Base-by-base conservation (phyloP, 805 yeast species). In the Metschnikowia kunwiensis region DNA sequence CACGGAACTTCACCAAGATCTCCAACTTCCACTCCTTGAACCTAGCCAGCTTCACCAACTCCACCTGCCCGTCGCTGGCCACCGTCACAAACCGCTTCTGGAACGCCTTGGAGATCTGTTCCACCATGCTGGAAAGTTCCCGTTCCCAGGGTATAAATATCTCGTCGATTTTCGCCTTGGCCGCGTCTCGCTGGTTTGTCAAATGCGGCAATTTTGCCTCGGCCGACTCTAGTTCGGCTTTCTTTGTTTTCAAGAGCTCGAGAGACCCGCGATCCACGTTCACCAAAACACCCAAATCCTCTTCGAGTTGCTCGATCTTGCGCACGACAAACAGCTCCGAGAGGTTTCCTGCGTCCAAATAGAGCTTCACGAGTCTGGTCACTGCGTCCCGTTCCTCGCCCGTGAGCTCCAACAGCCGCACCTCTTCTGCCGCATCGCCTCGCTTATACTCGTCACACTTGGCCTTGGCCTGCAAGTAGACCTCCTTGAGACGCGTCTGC, bases 31-130 rank as follows among this genome's bases (percentile, higher is more conserved):
- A 93, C 32, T 86, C 80, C 13, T 72, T 65, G 53, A 65, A 86
- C 40, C 73, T 62, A 2, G 71, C 75, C 14, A 66, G 70, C 22
- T 68, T 71, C 23, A 71, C 70, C 9, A 73, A 70, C 27, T 88
- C 65, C 4, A 93, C 86, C 47, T 75, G 78, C n/a, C 98, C 98
- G 17, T 80, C 87, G 57, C 91, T 83, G 2, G 95, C 95, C 21
- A 88, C 88, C 7, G 75, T 68, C 5, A 70, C 65, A 57, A 93
- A 86, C 33, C 84, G 73, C 15, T 67, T 63, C 10, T 82, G 64
- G 60, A 89, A 93, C 37, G 80, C 77, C 2, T 49, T 44, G 1
- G 94, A 81, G 4, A 89, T 81, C 19, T 63, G 57, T 2, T 47
- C 45, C 0, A 86, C 76, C 30, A 85, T 65, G 2, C 47, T 49